Percentiles rank a stretch among this genome's conserved stretches.
Conservation (phyloP, 495 filamentous ascomycete species). For the Daldinia loculata region DNA sequence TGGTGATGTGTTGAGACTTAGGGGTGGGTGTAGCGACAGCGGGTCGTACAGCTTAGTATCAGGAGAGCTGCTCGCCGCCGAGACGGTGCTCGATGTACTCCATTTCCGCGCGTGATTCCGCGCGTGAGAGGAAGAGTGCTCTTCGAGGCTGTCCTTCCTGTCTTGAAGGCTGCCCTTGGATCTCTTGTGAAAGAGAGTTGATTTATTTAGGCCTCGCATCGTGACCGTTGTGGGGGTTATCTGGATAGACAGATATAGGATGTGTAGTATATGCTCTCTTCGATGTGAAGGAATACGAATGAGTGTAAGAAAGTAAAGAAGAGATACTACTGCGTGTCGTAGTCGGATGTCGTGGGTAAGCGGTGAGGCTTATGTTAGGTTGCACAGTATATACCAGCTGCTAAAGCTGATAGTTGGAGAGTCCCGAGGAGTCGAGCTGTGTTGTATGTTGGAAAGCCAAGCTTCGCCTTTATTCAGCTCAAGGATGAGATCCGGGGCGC, state of each 20-base stretch:
- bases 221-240: background rate
- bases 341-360: conserved; percentile 17
- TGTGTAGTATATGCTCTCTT: background rate
- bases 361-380: conserved; percentile 24
- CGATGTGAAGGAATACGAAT: background rate
- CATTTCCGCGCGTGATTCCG: conserved; percentile 41
- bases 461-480: background rate
- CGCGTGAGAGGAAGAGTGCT: conserved; percentile 25
- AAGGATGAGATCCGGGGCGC: background rate
- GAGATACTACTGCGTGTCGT: conserved; percentile 20
- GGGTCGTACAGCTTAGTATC: conserved; percentile 35
- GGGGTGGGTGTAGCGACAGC: conserved; percentile 45
- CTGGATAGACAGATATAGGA: background rate
- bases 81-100: conserved; percentile 44
- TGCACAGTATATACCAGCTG: conserved; percentile 12
- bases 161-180: conserved; percentile 34
- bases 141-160: conserved; percentile 29
- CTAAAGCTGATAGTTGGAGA: conserved; percentile 28
- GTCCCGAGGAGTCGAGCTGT: conserved; percentile 9
- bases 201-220: conserved; percentile 34
- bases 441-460: conserved; percentile 15
- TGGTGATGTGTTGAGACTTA: conserved; percentile 44
- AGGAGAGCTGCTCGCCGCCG: conserved; percentile 17
- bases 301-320: conserved; percentile 24
- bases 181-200: conserved; percentile 43